These are phyloP conservation scores for Dimocarpus longan DNA, from an alignment of 345 rosid genomes.

Conservation along the genomic window DNA sequence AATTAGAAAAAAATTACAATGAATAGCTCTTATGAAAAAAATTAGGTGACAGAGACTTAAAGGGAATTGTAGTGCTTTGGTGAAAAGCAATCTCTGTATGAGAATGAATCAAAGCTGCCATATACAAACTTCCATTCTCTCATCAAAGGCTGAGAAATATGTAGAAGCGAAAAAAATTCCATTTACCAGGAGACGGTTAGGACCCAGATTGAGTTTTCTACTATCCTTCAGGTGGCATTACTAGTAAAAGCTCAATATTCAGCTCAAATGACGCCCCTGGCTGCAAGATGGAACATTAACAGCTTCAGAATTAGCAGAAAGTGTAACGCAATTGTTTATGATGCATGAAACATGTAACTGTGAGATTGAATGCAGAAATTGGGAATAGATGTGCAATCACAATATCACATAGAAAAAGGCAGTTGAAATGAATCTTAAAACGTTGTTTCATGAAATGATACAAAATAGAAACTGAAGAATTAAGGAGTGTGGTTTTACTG, in stretches of 20 bases:
- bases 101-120: not conserved
- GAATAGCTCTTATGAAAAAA: not conserved
- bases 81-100: not conserved
- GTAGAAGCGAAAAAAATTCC: not conserved
- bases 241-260: constrained; percentile 82
- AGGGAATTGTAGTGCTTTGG: not conserved
- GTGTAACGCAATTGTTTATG: no score
- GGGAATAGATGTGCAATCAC: no score
- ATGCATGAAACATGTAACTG: no score
- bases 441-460: not conserved
- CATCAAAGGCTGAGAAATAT: not conserved
- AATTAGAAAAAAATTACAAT: not conserved
- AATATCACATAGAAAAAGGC: no score
- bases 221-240: constrained; percentile 46
- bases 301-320: not conserved
- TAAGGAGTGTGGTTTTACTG: constrained; percentile 41
- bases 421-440: no score
- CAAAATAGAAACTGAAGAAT: not conserved
- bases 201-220: constrained; percentile 20
- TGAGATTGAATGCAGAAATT: no score
- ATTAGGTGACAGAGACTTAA: not conserved
- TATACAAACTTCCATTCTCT: no score
- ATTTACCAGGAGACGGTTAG: not conserved
- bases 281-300: constrained; percentile 45
- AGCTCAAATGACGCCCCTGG: constrained; percentile 77